phyloP scores from a whole-genome alignment of 257 asterid species.

The Galeopsis tetrahit region DNA sequence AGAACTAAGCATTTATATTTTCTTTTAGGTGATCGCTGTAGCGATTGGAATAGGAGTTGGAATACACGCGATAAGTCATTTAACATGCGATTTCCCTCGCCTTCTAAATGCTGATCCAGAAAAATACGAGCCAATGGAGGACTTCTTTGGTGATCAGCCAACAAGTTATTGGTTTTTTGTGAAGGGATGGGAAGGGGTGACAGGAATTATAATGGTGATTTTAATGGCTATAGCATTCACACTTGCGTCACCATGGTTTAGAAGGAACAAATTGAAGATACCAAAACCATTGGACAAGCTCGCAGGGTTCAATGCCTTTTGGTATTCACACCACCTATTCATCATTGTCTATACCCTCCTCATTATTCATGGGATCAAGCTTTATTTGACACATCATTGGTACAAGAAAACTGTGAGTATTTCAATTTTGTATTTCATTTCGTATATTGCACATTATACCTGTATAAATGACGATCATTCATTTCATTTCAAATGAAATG shows the following conservation, averaged over 20 bases:
- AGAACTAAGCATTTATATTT: background rate
- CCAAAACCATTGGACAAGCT: slow-evolving; percentile 69
- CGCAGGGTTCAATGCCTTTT: slow-evolving; percentile 89
- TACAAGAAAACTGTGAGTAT: slow-evolving; percentile 48
- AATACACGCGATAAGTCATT: slow-evolving; percentile 68
- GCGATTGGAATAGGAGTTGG: slow-evolving; percentile 80
- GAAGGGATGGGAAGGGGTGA: slow-evolving; percentile 72
- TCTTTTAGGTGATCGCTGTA: slow-evolving; percentile 59
- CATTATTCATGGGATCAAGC: slow-evolving; percentile 77
- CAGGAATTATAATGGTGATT: slow-evolving; percentile 79
- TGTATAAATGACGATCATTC: too few relatives aligned
- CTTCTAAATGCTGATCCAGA: slow-evolving; percentile 51
- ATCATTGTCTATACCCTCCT: slow-evolving; percentile 69
- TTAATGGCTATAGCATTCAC: slow-evolving; percentile 87
- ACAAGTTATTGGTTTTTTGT: slow-evolving; percentile 69
- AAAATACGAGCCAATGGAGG: slow-evolving; percentile 52
- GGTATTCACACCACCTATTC: slow-evolving; percentile 91
- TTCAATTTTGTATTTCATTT: too few relatives aligned
- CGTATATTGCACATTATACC: too few relatives aligned
- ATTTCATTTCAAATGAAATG: too few relatives aligned
- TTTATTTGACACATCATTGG: slow-evolving; percentile 64
- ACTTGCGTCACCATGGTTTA: slow-evolving; percentile 78
- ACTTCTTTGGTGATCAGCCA: slow-evolving; percentile 65
- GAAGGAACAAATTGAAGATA: slow-evolving; percentile 55
- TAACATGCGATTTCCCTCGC: slow-evolving; percentile 77